phyloP scores from a whole-genome alignment of 768 basidiomycete species.

The Pleurotus sapidus region DNA sequence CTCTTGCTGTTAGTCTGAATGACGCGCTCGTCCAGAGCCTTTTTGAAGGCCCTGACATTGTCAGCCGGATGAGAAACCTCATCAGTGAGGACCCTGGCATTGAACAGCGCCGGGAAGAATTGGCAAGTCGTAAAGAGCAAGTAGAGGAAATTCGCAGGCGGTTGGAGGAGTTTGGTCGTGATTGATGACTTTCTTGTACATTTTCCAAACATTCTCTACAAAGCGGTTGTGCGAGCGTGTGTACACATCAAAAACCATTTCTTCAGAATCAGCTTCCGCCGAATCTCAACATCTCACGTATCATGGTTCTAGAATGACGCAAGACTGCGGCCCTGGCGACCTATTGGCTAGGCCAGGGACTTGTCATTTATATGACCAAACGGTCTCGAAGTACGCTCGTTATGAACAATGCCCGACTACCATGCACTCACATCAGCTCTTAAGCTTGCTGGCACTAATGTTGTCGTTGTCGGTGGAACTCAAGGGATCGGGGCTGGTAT shows the following conservation, averaged over 20 bases:
- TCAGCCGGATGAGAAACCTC: conserved; percentile 23
- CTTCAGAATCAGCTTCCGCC: too few species aligned
- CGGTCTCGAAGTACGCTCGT: too few species aligned
- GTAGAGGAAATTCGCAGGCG: conserved; percentile 30
- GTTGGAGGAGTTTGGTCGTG: conserved; percentile 20
- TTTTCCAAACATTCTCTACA: too few species aligned
- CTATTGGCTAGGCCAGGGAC: too few species aligned
- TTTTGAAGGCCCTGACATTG: conserved; percentile 10
- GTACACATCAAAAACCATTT: too few species aligned
- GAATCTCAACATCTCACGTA: too few species aligned
- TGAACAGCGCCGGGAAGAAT: conserved; percentile 22
- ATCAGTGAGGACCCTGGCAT: conserved; percentile 38
- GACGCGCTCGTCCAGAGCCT: conserved; percentile 29
- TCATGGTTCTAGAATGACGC: too few species aligned
- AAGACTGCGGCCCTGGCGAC: too few species aligned
- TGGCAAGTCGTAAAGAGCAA: conserved; percentile 22
- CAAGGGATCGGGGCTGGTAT: conserved; percentile 3
- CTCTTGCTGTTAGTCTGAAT: conserved; percentile 31
- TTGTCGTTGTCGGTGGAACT: conserved; percentile 1
- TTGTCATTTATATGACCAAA: too few species aligned
- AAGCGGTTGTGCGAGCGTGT: too few species aligned
- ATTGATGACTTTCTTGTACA: background rate
- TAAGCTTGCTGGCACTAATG: background rate
- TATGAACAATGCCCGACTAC: background rate
- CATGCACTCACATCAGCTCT: background rate